These are phyloP conservation scores for Ogataea henricii DNA, from an alignment of 805 yeast species.

Conservation along the genomic window DNA sequence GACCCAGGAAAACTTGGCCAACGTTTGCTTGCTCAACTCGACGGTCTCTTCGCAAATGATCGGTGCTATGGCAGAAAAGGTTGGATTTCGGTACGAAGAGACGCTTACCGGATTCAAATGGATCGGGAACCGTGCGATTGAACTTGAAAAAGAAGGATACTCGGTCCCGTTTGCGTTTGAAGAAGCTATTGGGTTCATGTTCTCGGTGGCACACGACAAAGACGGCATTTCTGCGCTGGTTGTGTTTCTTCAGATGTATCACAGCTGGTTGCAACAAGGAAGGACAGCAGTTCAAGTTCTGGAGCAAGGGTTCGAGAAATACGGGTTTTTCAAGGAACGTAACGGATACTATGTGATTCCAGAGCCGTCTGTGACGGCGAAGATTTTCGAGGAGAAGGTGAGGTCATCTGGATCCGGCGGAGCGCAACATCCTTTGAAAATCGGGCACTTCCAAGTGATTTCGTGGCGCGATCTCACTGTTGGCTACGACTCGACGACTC, in stretches of 20 bases:
- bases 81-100: slow-evolving; percentile 68
- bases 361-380: slow-evolving; percentile 50
- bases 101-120: slow-evolving; percentile 96
- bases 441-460: slow-evolving; percentile 61
- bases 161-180: slow-evolving; percentile 88
- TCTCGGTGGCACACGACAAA: slow-evolving; percentile 79
- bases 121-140: slow-evolving; percentile 90
- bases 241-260: slow-evolving; percentile 72
- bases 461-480: slow-evolving; percentile 82
- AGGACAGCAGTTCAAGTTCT: slow-evolving; percentile 51
- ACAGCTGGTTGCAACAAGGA: slow-evolving; percentile 45
- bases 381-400: slow-evolving; percentile 54
- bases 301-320: slow-evolving; percentile 57
- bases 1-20: slow-evolving; percentile 29
- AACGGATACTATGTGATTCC: slow-evolving; percentile 82
- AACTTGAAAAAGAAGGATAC: slow-evolving; percentile 62
- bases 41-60: slow-evolving; percentile 91
- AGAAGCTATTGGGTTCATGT: slow-evolving; percentile 97
- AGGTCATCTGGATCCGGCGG: slow-evolving; percentile 25
- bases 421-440: slow-evolving; percentile 41
- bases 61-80: slow-evolving; percentile 59
- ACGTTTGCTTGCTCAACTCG: slow-evolving; percentile 70
- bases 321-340: slow-evolving; percentile 81
- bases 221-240: slow-evolving; percentile 86
- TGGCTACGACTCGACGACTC: slow-evolving; percentile 76